phyloP scores from a whole-genome alignment of 352 stramenopile genomes.

The Thalassiosira ordinaria region DNA sequence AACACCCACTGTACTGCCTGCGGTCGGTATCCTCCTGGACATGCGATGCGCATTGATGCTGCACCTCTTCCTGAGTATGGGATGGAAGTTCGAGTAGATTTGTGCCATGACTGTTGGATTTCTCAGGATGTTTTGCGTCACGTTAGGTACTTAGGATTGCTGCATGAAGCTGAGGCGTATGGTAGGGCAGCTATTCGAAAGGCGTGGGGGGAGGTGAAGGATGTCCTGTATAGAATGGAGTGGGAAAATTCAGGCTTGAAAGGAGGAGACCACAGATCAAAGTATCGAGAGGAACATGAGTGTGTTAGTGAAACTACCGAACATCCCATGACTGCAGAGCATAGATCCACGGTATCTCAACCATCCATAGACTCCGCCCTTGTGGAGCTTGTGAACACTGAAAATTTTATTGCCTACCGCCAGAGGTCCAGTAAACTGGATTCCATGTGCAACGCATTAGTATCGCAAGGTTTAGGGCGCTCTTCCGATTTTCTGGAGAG shows the following conservation, averaged over 20 bases:
- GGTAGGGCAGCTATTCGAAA: constrained; percentile 61
- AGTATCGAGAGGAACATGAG: too few relatives aligned
- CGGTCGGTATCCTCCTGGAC: constrained; percentile 51
- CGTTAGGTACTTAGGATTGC: constrained; percentile 60
- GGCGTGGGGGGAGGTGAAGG: constrained; percentile 59
- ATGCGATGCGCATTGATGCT: constrained; percentile 56
- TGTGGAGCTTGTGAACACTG: constrained; percentile 40
- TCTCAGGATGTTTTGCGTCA: constrained; percentile 74
- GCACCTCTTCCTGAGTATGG: constrained; percentile 75
- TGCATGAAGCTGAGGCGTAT: constrained; percentile 63
- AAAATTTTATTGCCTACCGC: constrained; percentile 52
- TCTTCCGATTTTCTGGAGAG: constrained; percentile 73
- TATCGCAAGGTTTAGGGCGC: constrained; percentile 56
- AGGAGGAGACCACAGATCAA: constrained; percentile 9
- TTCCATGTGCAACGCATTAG: constrained; percentile 49
- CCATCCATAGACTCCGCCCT: constrained; percentile 13
- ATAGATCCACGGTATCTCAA: too few relatives aligned
- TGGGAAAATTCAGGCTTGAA: constrained; percentile 33
- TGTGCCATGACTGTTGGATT: constrained; percentile 73
- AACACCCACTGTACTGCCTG: constrained; percentile 55
- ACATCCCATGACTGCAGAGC: too few relatives aligned
- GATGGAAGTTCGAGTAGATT: constrained; percentile 69
- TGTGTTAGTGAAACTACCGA: too few relatives aligned
- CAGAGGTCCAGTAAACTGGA: constrained; percentile 50
- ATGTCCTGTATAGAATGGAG: constrained; percentile 38